Evolutionary conservation across 1,284 basidiomycete genomes (phyloP).

Genomic region (Peniophora sp.): DNA sequence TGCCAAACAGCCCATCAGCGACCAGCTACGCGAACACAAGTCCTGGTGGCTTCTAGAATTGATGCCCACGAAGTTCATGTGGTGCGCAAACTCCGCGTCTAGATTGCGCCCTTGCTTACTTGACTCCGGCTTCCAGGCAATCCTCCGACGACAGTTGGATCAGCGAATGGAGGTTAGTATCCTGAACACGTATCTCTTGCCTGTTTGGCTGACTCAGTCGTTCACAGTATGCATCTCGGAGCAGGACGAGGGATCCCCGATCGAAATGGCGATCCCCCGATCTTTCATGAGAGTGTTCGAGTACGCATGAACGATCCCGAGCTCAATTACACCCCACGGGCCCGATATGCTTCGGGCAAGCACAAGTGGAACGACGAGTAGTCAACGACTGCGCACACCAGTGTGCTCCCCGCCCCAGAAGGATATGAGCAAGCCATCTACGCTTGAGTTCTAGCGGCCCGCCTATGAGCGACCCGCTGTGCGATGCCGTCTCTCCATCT

Average conservation of each 20-base stretch:
- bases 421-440: too few relatives aligned
- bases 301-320: neutral
- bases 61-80: slow-evolving; percentile 30
- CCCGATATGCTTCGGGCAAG: slow-evolving; percentile 32
- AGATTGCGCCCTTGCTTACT: too few relatives aligned
- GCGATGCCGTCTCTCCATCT: too few relatives aligned
- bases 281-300: slow-evolving; percentile 8
- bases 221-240: slow-evolving; percentile 3
- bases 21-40: slow-evolving; percentile 24
- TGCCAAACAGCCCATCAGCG: slow-evolving; percentile 29
- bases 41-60: slow-evolving; percentile 45
- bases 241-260: slow-evolving; percentile 3
- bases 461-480: too few relatives aligned
- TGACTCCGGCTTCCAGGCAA: slow-evolving; percentile 25
- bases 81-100: slow-evolving; percentile 19
- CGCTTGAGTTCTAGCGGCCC: too few relatives aligned
- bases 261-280: slow-evolving; percentile 11
- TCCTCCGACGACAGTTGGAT: neutral
- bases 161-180: neutral
- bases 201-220: neutral
- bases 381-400: too few relatives aligned
- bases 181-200: neutral
- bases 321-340: slow-evolving; percentile 3
- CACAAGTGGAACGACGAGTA: too few relatives aligned
- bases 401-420: too few relatives aligned